Base-by-base conservation (phyloP, 2,329 filamentous ascomycete species). In the Xylaria sp. region DNA sequence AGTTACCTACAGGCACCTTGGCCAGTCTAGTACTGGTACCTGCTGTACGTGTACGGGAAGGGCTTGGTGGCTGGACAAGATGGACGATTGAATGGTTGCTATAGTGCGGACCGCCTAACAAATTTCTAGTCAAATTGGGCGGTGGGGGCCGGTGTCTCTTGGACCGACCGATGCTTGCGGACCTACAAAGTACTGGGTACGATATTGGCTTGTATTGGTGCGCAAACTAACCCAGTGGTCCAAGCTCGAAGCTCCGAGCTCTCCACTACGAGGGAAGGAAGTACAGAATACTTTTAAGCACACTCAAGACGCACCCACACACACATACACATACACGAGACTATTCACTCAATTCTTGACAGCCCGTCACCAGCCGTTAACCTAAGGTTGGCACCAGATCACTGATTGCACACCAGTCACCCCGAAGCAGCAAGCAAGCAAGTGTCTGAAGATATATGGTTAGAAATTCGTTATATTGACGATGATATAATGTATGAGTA, bases 321-420 rank as follows among this genome's bases (percentile, higher is more conserved):
- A 31, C 28, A 31, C 28, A 31, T 31, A 31, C 21, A 35, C 37
- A 25, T 3, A 25, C 47, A 12, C 40, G 47, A 38, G 28, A 31
- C 5, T 5, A 28, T 58, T 15, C 14, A 51, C 19, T 46, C 53
- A 25, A 37, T 45, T 15, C 19, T 38, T 19, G 49, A 37, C 31
- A 33, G 25, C n/a, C 12, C 33, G 50, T 31, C 21, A n/a, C 31
- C 54, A 62, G 38, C 43, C 25, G 49, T 21, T 12, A 15, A 35
- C n/a, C 37, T 52, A 17, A n/a, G n/a, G n/a, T n/a, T 42, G 17
- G 21, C 49, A 49, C 37, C 33, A 47, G 23, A 38, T 57, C 60
- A 65, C n/a, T 52, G n/a, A 57, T 53, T 53, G 38, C 52, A 54
- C 56, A 49, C 60, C 52, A 63, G 40, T 57, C 37, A 59, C 57